These are phyloP conservation scores for Linnemannia schmuckeri DNA, from an alignment of 192 early-diverging fungal genomes.

Conservation along the genomic window DNA sequence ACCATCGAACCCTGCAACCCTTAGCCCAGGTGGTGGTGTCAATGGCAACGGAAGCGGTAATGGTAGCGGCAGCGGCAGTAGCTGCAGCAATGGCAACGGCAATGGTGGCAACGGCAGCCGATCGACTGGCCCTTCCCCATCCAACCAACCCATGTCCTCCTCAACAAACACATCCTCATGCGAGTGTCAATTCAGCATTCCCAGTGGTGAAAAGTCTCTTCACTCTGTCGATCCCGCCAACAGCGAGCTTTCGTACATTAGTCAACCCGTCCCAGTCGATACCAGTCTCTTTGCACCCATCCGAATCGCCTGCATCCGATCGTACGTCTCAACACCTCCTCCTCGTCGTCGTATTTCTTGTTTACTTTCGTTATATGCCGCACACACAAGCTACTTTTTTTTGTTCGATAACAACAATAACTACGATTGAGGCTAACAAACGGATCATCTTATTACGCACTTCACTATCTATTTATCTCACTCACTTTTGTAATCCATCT, in stretches of 20 bases:
- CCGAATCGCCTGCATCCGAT: slow-evolving; percentile 53
- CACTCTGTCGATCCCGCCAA: slow-evolving; percentile 51
- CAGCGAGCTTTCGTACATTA: slow-evolving; percentile 47
- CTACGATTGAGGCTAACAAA: not conserved
- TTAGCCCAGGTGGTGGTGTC: slow-evolving; percentile 1
- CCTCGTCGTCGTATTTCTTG: not conserved
- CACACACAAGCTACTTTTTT: too few relatives aligned
- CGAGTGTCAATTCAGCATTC: slow-evolving; percentile 55
- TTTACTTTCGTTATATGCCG: not conserved
- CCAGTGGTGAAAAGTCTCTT: slow-evolving; percentile 45
- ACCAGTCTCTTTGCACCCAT: slow-evolving; percentile 51
- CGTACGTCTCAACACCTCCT: slow-evolving; percentile 26
- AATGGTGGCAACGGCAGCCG: not conserved
- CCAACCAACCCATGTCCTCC: slow-evolving; percentile 12
- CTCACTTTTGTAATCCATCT: not conserved
- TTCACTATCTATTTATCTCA: not conserved
- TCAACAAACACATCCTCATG: slow-evolving; percentile 24
- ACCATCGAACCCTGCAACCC: slow-evolving; percentile 16
- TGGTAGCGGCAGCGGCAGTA: not conserved
- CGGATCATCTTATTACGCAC: not conserved
- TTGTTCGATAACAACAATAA: not conserved
- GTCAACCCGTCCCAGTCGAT: slow-evolving; percentile 48
- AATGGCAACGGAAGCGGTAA: not conserved
- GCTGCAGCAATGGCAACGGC: not conserved
- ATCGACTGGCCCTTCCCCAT: slow-evolving; percentile 15